Evolutionary conservation across 345 rosid genomes (phyloP), one percentile per base, ranked within the genome.

Genomic region (Nasturtium officinale): DNA sequence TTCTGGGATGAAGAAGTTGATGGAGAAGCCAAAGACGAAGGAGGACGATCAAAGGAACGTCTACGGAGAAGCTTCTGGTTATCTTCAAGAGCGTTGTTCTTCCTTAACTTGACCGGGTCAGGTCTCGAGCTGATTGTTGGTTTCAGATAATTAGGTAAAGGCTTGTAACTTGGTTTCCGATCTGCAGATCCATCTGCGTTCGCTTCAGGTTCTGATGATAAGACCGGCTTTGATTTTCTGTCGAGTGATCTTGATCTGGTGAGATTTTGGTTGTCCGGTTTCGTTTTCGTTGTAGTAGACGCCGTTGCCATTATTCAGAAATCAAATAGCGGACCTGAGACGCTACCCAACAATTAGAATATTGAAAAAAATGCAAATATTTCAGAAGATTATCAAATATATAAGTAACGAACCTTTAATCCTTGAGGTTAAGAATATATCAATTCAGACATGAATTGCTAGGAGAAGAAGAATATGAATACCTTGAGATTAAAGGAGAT

Each of bases 41-140:
- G 82, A 18, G 93, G 85, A 61, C 76, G 82, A 77, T 93, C 98
- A n/a, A 89, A 84, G 9, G 98, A 93, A 80, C 91, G 84, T 82
- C 97, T 82, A 58, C 96, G 81, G 1, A 79, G 77, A 78, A 79
- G 81, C 69, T 75, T 82, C 71, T 60, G 80, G 78, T 32, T 68
- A 38, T 82, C 85, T 16, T 63, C 83, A 20, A 72, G 16, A n/a
- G 66, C 21, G 47, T 47, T 70, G 18, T 46, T 66, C 71, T 85
- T 90, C 82, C 82, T 84, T 9, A 35, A 56, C 33, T 78, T 87
- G 40, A 48, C 45, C 10, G 84, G 43, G 17, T 84, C 91, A 1
- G 74, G 37, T 66, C 82, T 79, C 23, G 92, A 86, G 72, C 85
- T 82, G 17, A 76, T 8, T 1, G 96, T 88, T 11, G 96, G 90